Base-by-base conservation (phyloP, 192 early-diverging fungal species). In the Backusella liffmaniae region DNA sequence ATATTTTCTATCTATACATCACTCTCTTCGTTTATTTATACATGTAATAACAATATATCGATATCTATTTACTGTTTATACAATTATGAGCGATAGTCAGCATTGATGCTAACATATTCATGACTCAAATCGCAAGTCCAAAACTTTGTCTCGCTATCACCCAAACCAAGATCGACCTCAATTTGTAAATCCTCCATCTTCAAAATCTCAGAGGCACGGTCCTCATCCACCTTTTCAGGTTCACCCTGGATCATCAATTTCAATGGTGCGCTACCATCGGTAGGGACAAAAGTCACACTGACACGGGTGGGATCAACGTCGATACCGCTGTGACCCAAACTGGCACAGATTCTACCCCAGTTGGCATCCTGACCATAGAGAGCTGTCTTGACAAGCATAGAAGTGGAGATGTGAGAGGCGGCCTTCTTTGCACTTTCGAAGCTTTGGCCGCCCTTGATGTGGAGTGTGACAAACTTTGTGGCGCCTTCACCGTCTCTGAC, bases 401-500 rank as follows among this genome's bases (percentile, higher is more conserved):
- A 98, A 2, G 94, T 98, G 1, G 96, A 93, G 49, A 99, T 95
- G 0, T 96, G 92, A 12, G 89, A 89, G 1, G 95, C 94, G 6
- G 97, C 90, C 41, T 85, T 86, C 81, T 95, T 95, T 26, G 94
- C 96, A 3, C 92, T 93, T 10, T 82, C 84, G 78, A 94, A 96
- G 0, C 89, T 81, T 18, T 76, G 73, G 6, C 93, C 96, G 29
- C 91, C 91, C 91, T 89, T 87, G 26, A 99, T 93, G 37, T 91
- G 87, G 21, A 99, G 86, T 5, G 96, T 96, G 46, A 99, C 89
- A 80, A 99, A 99, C 84, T 97, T 99, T 67, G 97, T 99, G 1
- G 97, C 97, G 0, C 97, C 97, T 83, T 99, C 97, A 42, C 97
- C 97, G 85, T 99, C 97, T 67, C 95, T 83, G 12, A 99, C 97